Percentiles rank a stretch among this genome's conserved stretches.
Conservation (phyloP, 2,329 filamentous ascomycete genomes). For the Talaromyces amestolkiae region DNA sequence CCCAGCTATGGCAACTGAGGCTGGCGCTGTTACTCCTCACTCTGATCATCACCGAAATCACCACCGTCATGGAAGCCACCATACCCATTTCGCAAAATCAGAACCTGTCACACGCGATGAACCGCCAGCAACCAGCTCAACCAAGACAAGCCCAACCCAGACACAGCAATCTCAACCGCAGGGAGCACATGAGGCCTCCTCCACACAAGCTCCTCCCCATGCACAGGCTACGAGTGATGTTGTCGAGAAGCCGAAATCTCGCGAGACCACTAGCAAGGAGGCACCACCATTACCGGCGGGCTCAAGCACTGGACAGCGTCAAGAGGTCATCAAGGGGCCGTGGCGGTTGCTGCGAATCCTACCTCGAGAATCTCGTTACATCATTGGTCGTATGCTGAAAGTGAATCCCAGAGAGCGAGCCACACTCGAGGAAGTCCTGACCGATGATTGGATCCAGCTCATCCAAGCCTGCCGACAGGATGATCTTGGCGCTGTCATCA, state of each 20-base stretch:
- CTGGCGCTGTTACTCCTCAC: conserved; percentile 19
- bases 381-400: conserved; percentile 90
- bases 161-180: conserved; percentile 15
- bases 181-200: conserved; percentile 24
- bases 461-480: conserved; percentile 80
- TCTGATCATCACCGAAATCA: conserved; percentile 15
- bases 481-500: conserved; percentile 68
- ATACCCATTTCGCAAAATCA: conserved; percentile 14
- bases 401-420: conserved; percentile 80
- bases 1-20: conserved; percentile 27
- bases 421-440: conserved; percentile 78
- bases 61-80: conserved; percentile 18
- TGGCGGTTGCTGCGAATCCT: conserved; percentile 85
- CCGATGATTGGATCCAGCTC: conserved; percentile 85
- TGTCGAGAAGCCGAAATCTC: conserved; percentile 28
- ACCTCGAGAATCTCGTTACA: conserved; percentile 82
- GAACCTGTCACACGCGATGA: conserved; percentile 24
- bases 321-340: conserved; percentile 83
- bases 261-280: conserved; percentile 41
- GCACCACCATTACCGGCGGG: conserved; percentile 36
- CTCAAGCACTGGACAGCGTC: conserved; percentile 38
- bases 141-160: conserved; percentile 12
- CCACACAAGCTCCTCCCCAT: conserved; percentile 10
- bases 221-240: conserved; percentile 17
- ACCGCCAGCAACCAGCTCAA: conserved; percentile 16